Evolutionary conservation across 164 flowering plant genomes (phyloP), one percentile per base, ranked within the genome.

Genomic region (Vitis rupestris): DNA sequence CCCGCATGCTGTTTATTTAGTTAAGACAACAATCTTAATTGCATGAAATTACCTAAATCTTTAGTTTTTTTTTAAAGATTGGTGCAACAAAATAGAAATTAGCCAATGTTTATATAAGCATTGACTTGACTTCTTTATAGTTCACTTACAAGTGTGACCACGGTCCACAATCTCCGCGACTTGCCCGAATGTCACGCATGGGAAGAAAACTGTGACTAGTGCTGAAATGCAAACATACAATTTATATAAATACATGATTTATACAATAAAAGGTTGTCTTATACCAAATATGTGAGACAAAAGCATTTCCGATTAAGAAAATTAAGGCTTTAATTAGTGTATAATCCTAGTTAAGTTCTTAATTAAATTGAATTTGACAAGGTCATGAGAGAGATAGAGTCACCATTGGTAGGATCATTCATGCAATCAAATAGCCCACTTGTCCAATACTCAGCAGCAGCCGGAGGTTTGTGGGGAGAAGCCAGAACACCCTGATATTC

Each of bases 121-220:
- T 23, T 23, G 27, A 23, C 27, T 23, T 23, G 27, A 23, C 27
- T 23, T 23, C 27, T 23, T 23, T 13, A 15, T 59, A 23, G 3
- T 31, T 31, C 10, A 72, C 84, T 79, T 66, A 81, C 87, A 30
- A 11, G 83, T 80, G 16, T 60, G 58, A 5, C 85, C 87, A 17
- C 60, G 55, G 72, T 84, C 85, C 15, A 82, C 48, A n/a, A 84
- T 72, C 68, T 84, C 87, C 2, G 85, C 83, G 2, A 82, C 50
- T 74, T 80, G 87, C 31, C 87, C 87, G 54, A 82, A 84, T 7
- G 87, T 84, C 37, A 82, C 4, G 78, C 85, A 84, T 1, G 85
- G 87, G 63, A 73, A 73, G 47, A 50, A 70, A 15, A 52, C 37
- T 9, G 87, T 84, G 9, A 56, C 17, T 1, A 78, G 31, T 69